phyloP scores from a whole-genome alignment of 1,284 basidiomycete genomes.

The Phellopilus nigrolimitatus region DNA sequence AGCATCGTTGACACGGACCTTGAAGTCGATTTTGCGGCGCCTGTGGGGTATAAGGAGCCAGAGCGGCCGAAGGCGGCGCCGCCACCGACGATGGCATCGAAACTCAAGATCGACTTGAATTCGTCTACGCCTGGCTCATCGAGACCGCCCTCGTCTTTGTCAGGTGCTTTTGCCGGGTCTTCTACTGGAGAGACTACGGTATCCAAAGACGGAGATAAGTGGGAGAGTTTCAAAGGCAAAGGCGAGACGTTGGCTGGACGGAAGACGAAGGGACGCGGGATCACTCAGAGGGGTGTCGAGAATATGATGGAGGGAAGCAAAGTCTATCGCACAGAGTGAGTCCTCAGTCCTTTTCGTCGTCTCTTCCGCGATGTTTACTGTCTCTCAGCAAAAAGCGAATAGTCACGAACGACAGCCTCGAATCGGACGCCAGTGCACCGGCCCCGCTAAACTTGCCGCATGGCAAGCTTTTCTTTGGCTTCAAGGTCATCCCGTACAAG shows the following conservation, averaged over 20 bases:
- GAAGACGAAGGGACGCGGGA: slow-evolving; percentile 89
- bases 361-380: slow-evolving; percentile 21
- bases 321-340: slow-evolving; percentile 86
- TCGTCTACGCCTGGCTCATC: slow-evolving; percentile 79
- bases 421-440: slow-evolving; percentile 77
- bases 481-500: slow-evolving; percentile 68
- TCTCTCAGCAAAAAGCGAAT: slow-evolving; percentile 71
- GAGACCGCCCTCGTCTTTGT: slow-evolving; percentile 70
- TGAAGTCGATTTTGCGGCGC: slow-evolving; percentile 81
- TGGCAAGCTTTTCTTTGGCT: slow-evolving; percentile 94
- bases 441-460: slow-evolving; percentile 88
- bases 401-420: slow-evolving; percentile 78
- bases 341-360: slow-evolving; percentile 22
- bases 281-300: slow-evolving; percentile 77
- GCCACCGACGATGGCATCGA: slow-evolving; percentile 92
- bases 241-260: slow-evolving; percentile 86
- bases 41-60: slow-evolving; percentile 85
- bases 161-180: slow-evolving; percentile 58
- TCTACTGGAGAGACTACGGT: slow-evolving; percentile 43
- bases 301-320: slow-evolving; percentile 78
- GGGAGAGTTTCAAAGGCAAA: slow-evolving; percentile 92
- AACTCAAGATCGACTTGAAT: slow-evolving; percentile 90
- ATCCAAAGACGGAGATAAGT: slow-evolving; percentile 71
- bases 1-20: slow-evolving; percentile 94
- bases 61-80: slow-evolving; percentile 78